phyloP scores from a whole-genome alignment of 805 yeast genomes.

The Ogataea angusta region DNA sequence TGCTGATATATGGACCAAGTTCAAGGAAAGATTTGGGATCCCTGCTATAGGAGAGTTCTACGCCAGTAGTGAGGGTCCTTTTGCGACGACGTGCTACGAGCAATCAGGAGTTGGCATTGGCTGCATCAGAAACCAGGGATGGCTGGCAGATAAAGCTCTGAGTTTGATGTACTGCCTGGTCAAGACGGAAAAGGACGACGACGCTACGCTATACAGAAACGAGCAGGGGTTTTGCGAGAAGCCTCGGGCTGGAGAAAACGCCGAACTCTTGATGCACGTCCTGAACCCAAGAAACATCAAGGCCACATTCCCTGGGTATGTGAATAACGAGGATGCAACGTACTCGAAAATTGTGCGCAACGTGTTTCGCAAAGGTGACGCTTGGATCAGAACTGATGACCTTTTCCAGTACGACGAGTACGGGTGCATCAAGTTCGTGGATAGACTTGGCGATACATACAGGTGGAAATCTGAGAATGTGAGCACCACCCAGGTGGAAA shows the following conservation, averaged over 20 bases:
- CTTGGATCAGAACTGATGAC: slow-evolving; percentile 89
- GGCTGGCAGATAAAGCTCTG: slow-evolving; percentile 62
- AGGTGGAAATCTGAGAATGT: slow-evolving; percentile 97
- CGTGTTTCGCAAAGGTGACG: slow-evolving; percentile 83
- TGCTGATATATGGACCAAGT: slow-evolving; percentile 80
- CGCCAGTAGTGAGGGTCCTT: slow-evolving; percentile 91
- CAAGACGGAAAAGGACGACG: slow-evolving; percentile 78
- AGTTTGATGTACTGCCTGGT: slow-evolving; percentile 58
- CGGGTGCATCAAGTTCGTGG: slow-evolving; percentile 78
- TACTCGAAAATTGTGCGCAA: slow-evolving; percentile 68
- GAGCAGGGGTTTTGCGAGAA: slow-evolving; percentile 56
- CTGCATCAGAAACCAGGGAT: slow-evolving; percentile 77
- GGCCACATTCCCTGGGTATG: slow-evolving; percentile 83
- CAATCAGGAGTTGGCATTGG: slow-evolving; percentile 63
- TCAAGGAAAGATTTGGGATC: slow-evolving; percentile 74
- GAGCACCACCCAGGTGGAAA: slow-evolving; percentile 89
- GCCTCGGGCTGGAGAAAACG: slow-evolving; percentile 65
- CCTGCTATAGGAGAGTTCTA: slow-evolving; percentile 83
- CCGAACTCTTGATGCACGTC: slow-evolving; percentile 81
- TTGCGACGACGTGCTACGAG: slow-evolving; percentile 81
- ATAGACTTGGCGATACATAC: slow-evolving; percentile 91
- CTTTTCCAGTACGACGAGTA: slow-evolving; percentile 64
- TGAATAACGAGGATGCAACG: slow-evolving; percentile 77
- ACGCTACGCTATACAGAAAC: slow-evolving; percentile 66
- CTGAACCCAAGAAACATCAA: slow-evolving; percentile 59